Conservation (phyloP, 306 rosid species). For the Ammopiptanthus mongolicus region DNA sequence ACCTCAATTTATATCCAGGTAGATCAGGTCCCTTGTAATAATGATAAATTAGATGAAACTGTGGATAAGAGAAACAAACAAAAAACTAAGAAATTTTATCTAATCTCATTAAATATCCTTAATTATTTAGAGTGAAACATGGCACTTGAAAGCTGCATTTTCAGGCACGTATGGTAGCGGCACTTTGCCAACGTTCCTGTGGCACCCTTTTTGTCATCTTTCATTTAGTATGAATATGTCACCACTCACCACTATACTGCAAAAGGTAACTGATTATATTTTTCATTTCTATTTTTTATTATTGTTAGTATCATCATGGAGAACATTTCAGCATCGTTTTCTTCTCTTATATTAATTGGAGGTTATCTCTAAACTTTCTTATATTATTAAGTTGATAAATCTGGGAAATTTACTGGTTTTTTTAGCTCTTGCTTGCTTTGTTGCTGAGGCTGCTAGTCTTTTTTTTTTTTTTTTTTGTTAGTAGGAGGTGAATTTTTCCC, state of each 20-base stretch:
- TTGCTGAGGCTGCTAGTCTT: neutral
- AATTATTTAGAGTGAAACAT: constrained; percentile 40
- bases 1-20: constrained; percentile 48
- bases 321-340: neutral
- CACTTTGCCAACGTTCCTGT: constrained; percentile 22
- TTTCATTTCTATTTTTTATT: neutral
- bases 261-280: constrained; percentile 14
- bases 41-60: constrained; percentile 12
- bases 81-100: constrained; percentile 38
- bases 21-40: constrained; percentile 8
- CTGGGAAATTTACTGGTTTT: neutral
- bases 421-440: no score
- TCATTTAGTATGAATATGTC: constrained; percentile 31
- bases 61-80: constrained; percentile 44
- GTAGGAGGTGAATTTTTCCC: no score
- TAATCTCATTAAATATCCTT: constrained; percentile 8
- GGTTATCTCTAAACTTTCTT: neutral
- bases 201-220: constrained; percentile 38
- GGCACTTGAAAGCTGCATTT: constrained; percentile 45
- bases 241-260: constrained; percentile 13
- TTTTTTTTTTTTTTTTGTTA: no score
- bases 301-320: neutral
- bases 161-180: constrained; percentile 59
- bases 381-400: neutral
- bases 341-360: neutral